Percentiles rank a stretch among this genome's conserved stretches.
Evolutionary conservation across 495 filamentous ascomycete species (phyloP).

Genomic region (Aspergillus conjunctus): DNA sequence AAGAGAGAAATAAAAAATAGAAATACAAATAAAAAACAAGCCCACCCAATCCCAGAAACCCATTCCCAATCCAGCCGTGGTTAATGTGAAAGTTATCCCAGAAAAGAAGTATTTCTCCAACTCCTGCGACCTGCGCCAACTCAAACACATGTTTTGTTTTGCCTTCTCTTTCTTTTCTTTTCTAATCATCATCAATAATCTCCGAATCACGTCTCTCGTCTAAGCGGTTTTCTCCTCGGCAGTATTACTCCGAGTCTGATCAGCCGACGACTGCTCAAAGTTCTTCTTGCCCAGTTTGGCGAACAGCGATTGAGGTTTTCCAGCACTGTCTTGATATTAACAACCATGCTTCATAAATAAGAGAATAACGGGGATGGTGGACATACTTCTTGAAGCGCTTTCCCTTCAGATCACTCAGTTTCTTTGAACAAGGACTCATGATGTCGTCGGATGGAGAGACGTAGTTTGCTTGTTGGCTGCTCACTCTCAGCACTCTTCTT

Average conservation of each 20-base stretch:
- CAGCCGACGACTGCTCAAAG: slow-evolving; percentile 43
- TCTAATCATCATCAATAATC: background rate
- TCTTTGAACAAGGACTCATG: slow-evolving; percentile 91
- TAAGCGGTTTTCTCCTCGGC: slow-evolving; percentile 12
- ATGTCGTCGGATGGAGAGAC: slow-evolving; percentile 91
- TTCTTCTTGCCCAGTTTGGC: slow-evolving; percentile 55
- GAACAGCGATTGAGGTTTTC: slow-evolving; percentile 53
- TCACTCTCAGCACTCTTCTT: background rate
- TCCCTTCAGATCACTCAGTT: slow-evolving; percentile 79
- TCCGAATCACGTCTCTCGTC: background rate
- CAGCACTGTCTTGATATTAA: slow-evolving; percentile 36
- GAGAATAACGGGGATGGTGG: background rate
- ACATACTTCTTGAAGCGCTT: slow-evolving; percentile 68
- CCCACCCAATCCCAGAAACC: slow-evolving; percentile 5
- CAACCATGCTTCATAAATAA: background rate
- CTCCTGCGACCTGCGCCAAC: slow-evolving; percentile 22
- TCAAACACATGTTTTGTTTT: background rate
- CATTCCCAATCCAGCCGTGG: slow-evolving; percentile 9
- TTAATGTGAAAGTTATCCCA: slow-evolving; percentile 1
- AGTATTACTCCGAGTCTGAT: slow-evolving; percentile 7
- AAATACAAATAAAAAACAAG: slow-evolving; percentile 17
- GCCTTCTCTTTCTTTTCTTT: background rate
- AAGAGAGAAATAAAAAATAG: slow-evolving; percentile 23
- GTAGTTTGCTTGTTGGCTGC: slow-evolving; percentile 62
- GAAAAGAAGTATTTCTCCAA: slow-evolving; percentile 11